Evolutionary conservation across 2,329 filamentous ascomycete species (phyloP).

Genomic region (Zalaria sp.): DNA sequence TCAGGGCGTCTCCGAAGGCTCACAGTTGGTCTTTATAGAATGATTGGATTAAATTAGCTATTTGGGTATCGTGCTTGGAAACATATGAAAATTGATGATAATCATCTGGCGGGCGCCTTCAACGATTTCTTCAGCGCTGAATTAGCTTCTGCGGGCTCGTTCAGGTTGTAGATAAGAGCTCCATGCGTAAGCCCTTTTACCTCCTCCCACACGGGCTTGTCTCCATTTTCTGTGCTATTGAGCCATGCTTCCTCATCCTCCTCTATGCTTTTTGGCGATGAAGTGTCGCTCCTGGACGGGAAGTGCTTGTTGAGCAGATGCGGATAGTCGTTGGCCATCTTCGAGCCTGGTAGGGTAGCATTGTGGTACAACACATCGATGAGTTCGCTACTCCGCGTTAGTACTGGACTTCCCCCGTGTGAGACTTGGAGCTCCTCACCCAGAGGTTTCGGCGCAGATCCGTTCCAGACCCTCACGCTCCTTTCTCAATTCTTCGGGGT

Average conservation of each 20-base stretch:
- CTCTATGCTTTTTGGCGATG: constrained; percentile 1
- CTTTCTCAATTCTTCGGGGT: constrained; percentile 34
- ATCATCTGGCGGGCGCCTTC: too few relatives aligned
- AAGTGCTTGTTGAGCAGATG: constrained; percentile 29
- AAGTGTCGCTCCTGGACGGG: constrained; percentile 4
- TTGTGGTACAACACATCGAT: constrained; percentile 33
- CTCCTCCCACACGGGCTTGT: constrained; percentile 9
- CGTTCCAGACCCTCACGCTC: constrained; percentile 34
- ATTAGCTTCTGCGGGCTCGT: not conserved
- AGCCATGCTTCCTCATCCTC: constrained; percentile 13
- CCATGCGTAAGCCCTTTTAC: constrained; percentile 13
- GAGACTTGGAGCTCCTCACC: constrained; percentile 20
- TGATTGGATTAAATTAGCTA: too few relatives aligned
- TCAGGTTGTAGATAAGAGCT: constrained; percentile 8
- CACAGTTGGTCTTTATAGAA: too few relatives aligned
- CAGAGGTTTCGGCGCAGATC: constrained; percentile 34
- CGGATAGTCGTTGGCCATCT: constrained; percentile 23
- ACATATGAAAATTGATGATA: too few relatives aligned
- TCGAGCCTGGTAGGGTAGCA: constrained; percentile 21
- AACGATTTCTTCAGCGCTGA: too few relatives aligned
- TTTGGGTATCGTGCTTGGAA: too few relatives aligned
- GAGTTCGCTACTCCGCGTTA: constrained; percentile 24
- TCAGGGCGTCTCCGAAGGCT: too few relatives aligned
- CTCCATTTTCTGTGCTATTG: constrained; percentile 13
- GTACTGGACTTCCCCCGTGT: not conserved